A percentile compares a stretch with the other conserved stretches of the same genome.
Conservation (phyloP, 352 stramenopile genomes). For the Thalassiosira pacifica region DNA sequence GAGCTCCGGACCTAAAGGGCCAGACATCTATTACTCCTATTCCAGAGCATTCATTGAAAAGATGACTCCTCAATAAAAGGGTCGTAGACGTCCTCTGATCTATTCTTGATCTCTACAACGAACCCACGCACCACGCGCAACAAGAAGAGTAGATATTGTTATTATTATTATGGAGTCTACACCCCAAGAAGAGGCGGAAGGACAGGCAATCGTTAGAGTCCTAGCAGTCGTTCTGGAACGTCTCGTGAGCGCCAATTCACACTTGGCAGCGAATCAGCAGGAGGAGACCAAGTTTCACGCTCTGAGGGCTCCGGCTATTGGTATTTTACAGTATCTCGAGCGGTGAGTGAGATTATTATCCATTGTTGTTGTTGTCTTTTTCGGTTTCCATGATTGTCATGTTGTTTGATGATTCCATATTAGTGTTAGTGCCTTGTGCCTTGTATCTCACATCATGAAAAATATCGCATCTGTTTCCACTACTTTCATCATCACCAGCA, state of each 20-base stretch:
- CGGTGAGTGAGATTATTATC: constrained; percentile 67
- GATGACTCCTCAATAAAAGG: too few species aligned
- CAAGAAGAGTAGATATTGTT: too few species aligned
- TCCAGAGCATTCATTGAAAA: too few species aligned
- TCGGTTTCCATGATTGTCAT: background rate
- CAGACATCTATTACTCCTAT: too few species aligned
- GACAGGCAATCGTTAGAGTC: constrained; percentile 76
- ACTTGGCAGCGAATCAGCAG: constrained; percentile 65
- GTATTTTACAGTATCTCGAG: constrained; percentile 83
- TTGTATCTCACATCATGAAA: constrained; percentile 3
- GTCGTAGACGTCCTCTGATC: too few species aligned
- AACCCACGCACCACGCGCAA: too few species aligned
- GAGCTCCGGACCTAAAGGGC: too few species aligned
- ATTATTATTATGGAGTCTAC: constrained; percentile 84
- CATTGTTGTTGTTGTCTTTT: too few species aligned
- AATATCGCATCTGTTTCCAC: background rate
- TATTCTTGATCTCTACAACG: too few species aligned
- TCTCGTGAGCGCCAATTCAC: constrained; percentile 74
- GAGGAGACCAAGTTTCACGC: constrained; percentile 86
- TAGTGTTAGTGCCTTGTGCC: too few species aligned
- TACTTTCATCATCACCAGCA: constrained; percentile 79
- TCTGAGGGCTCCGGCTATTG: constrained; percentile 80
- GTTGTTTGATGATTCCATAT: too few species aligned
- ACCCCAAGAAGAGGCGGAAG: constrained; percentile 75
- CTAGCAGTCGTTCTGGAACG: constrained; percentile 83